Evolutionary conservation across 306 rosid genomes (phyloP).

Genomic region (Casuarina cunninghamiana): DNA sequence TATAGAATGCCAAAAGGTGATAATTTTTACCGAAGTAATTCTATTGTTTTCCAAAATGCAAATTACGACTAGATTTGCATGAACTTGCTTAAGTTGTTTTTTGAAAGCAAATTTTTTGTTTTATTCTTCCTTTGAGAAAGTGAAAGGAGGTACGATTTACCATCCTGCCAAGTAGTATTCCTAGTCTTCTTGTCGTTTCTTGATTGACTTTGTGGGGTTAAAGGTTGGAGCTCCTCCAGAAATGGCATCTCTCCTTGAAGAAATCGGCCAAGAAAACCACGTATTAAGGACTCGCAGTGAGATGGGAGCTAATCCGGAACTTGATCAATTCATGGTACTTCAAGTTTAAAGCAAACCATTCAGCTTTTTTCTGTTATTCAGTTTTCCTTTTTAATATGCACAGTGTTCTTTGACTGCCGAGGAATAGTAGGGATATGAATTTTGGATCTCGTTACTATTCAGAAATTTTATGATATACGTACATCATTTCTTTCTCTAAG

Average conservation of each 20-base stretch:
- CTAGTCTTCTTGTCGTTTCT: neutral
- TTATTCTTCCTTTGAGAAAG: neutral
- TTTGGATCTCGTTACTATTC: neutral
- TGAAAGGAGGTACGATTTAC: neutral
- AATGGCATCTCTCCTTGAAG: constrained; percentile 58
- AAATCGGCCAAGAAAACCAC: constrained; percentile 47
- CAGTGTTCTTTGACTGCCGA: neutral
- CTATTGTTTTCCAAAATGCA: neutral
- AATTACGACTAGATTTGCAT: neutral
- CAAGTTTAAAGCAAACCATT: neutral
- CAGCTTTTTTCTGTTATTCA: neutral
- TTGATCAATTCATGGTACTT: constrained; percentile 78
- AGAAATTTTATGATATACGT: neutral
- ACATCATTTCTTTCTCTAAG: neutral
- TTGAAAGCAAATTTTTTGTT: neutral
- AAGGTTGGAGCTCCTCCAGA: constrained; percentile 89
- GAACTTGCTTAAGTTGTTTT: neutral
- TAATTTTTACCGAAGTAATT: neutral
- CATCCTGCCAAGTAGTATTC: neutral
- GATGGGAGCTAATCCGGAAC: constrained; percentile 85
- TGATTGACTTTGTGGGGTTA: constrained; percentile 9
- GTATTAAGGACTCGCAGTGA: constrained; percentile 31
- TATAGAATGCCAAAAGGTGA: constrained; percentile 73
- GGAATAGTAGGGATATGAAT: neutral
- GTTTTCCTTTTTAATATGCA: neutral